Base-by-base conservation (phyloP, 2,329 filamentous ascomycete species). In the Niveomyces coronatus region DNA sequence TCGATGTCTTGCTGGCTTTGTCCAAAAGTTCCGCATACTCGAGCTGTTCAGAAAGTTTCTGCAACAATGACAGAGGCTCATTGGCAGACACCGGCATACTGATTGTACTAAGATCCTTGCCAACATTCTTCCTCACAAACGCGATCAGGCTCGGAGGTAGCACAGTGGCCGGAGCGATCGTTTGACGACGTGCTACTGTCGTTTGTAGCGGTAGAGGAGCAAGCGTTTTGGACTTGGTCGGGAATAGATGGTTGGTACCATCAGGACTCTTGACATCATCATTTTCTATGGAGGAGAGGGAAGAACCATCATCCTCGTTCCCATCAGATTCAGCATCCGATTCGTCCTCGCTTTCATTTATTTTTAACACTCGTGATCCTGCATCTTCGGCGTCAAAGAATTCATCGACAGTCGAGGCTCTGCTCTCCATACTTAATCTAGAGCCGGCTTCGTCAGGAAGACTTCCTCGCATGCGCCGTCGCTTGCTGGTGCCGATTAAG, bases 71-170 rank as follows among this genome's bases (percentile, higher is more conserved):
- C 2, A 80, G 76, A 0, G 91, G 91, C 56, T 98, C 91, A 58
- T 98, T 98, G 17, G 89, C 81, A 4, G 89, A 94, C 1, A 95
- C 91, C 0, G 91, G 91, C 89, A 96, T 96, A 33, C 86, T 88
- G 47, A 98, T 94, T 3, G 87, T 93, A 43, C 86, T 94, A 34
- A 98, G 68, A 59, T 98, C 91, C 60, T 98, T 98, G 54, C 91
- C 91, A 9, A 96, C 91, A 50, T 98, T 98, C 61, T 96, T 98
- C 48, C 91, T 79, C 22, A 96, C 71, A 57, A 96, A 94, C 0
- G 85, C 85, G 47, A 98, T 94, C 37, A 98, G 67, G 56, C 86
- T 94, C 0, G 91, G 91, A 0, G 91, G 91, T 41, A 79, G 67
- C 11, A 87, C 78, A 19, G 80, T 86, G 6, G 88, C 78, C 2